These are phyloP conservation scores for Phycomyces nitens DNA, from an alignment of 192 early-diverging fungal genomes.

Conservation along the genomic window DNA sequence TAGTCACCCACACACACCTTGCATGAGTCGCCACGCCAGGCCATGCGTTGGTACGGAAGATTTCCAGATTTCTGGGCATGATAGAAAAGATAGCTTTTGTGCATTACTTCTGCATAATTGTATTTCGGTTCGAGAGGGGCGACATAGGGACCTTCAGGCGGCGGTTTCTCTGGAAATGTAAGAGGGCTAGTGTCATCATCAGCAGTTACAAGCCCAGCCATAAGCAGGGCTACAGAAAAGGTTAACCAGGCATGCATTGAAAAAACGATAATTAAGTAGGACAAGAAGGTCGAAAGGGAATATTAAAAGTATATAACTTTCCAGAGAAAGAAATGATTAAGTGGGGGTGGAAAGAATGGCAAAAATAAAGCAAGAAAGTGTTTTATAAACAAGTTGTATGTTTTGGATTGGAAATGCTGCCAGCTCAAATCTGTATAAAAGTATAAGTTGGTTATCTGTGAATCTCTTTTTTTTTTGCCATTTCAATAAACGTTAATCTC, in stretches of 20 bases:
- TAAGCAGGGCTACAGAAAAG: not conserved
- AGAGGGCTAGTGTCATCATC: slow-evolving; percentile 22
- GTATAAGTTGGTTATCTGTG: too few relatives aligned
- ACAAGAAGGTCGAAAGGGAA: not conserved
- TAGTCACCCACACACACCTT: slow-evolving; percentile 44
- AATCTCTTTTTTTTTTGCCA: too few relatives aligned
- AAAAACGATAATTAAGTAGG: not conserved
- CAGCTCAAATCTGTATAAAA: too few relatives aligned
- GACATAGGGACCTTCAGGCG: slow-evolving; percentile 35
- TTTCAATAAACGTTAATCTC: too few relatives aligned
- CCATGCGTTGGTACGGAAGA: slow-evolving; percentile 47
- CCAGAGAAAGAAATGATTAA: too few relatives aligned
- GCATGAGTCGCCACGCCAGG: slow-evolving; percentile 52
- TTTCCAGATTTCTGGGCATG: slow-evolving; percentile 48
- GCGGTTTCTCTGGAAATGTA: slow-evolving; percentile 29
- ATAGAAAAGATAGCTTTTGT: slow-evolving; percentile 53
- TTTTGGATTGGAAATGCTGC: too few relatives aligned
- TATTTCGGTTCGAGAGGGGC: slow-evolving; percentile 44
- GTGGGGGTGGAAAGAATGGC: too few relatives aligned
- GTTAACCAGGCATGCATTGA: not conserved
- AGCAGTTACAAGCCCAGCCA: not conserved
- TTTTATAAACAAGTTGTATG: too few relatives aligned
- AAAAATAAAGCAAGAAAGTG: too few relatives aligned
- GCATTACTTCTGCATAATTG: slow-evolving; percentile 47
- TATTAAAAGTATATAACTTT: not conserved